phyloP scores from a whole-genome alignment of 2,329 filamentous ascomycete species.

The Thelonectria rubi region DNA sequence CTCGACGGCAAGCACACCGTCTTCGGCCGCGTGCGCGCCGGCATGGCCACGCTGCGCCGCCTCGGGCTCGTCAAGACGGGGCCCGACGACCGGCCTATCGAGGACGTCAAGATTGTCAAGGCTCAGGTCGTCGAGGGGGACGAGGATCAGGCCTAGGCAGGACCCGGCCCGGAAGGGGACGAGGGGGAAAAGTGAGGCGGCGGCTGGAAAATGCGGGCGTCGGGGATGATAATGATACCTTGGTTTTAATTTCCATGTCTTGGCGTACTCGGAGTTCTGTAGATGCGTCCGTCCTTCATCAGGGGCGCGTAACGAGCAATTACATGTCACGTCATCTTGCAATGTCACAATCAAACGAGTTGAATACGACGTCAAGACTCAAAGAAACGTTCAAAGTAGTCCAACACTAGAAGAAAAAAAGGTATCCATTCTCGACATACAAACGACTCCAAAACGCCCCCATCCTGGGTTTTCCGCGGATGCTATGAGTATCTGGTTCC shows the following conservation, averaged over 20 bases:
- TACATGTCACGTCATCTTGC: slow-evolving; percentile 14
- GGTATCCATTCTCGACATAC: slow-evolving; percentile 40
- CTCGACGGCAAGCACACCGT: slow-evolving; percentile 97
- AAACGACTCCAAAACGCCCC: slow-evolving; percentile 41
- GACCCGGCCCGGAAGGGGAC: not conserved
- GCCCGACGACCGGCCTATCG: slow-evolving; percentile 79
- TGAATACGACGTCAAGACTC: not conserved
- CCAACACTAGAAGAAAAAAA: slow-evolving; percentile 23
- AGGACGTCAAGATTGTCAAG: slow-evolving; percentile 82
- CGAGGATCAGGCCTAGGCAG: slow-evolving; percentile 49
- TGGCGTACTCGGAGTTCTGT: slow-evolving; percentile 23
- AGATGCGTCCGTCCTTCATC: not conserved
- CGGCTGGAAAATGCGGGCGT: slow-evolving; percentile 5
- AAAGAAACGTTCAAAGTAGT: not conserved
- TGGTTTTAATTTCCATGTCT: slow-evolving; percentile 9
- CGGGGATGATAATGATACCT: slow-evolving; percentile 1
- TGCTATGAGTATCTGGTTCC: slow-evolving; percentile 42
- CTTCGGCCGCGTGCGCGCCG: slow-evolving; percentile 88
- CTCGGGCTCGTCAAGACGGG: slow-evolving; percentile 90
- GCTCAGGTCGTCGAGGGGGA: slow-evolving; percentile 74
- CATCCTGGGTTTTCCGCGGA: slow-evolving; percentile 40
- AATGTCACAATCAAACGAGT: not conserved
- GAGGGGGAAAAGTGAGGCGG: not conserved
- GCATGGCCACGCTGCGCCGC: slow-evolving; percentile 83
- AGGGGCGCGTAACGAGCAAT: slow-evolving; percentile 9